A percentile compares a stretch with the other conserved stretches of the same genome.
Evolutionary conservation across 306 rosid species (phyloP).

Genomic region (Acacia acuminata): DNA sequence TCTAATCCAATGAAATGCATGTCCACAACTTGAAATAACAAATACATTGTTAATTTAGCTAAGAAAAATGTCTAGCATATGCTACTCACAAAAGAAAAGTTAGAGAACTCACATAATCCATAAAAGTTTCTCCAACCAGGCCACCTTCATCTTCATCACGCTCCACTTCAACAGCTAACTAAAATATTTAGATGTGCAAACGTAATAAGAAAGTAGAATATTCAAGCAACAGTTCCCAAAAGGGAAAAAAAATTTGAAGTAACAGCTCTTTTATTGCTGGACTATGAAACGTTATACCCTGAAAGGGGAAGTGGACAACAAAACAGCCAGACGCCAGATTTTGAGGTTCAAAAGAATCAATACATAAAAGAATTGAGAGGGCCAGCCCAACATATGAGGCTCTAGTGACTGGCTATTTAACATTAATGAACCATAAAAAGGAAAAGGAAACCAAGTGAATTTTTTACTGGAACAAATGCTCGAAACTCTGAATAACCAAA

Average conservation of each 20-base stretch:
- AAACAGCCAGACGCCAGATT: background rate
- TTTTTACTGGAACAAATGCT: background rate
- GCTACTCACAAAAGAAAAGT: conserved; percentile 21
- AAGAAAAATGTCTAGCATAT: conserved; percentile 16
- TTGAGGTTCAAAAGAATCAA: background rate
- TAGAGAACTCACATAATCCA: conserved; percentile 83
- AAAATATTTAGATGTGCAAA: conserved; percentile 36
- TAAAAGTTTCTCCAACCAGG: conserved; percentile 89
- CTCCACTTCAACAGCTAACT: conserved; percentile 98
- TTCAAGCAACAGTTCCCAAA: conserved; percentile 14
- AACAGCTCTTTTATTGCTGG: background rate
- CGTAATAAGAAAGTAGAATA: conserved; percentile 17
- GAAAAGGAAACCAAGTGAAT: background rate
- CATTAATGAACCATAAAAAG: background rate
- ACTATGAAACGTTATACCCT: background rate
- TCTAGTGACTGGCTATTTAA: background rate
- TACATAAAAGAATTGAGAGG: background rate
- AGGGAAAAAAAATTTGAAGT: background rate
- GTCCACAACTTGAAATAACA: conserved; percentile 35
- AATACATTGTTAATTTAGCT: conserved; percentile 16
- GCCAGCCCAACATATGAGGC: background rate
- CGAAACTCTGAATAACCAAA: background rate
- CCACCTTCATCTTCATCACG: conserved; percentile 99
- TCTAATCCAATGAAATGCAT: conserved; percentile 28
- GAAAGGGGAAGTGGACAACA: background rate